Percentiles rank a stretch among this genome's conserved stretches.
phyloP scores from a whole-genome alignment of 2,329 filamentous ascomycete genomes.

The Cladophialophora chaetospira region DNA sequence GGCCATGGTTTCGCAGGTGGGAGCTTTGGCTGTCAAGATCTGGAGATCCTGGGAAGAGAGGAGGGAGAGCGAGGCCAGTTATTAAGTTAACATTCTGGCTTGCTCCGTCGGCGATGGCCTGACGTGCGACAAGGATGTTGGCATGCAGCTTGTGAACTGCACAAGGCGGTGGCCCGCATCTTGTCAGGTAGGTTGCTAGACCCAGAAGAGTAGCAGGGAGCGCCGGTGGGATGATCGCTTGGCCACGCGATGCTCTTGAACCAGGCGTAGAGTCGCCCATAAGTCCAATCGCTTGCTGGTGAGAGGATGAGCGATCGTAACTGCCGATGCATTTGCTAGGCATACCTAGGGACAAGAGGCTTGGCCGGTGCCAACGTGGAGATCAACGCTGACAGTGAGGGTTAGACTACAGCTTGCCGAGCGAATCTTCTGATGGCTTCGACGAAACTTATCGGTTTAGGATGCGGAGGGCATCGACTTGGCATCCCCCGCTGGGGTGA shows the following conservation, averaged over 20 bases:
- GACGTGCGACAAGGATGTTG: constrained; percentile 13
- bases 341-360: background rate
- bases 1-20: background rate
- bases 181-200: background rate
- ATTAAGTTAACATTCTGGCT: background rate
- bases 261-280: background rate
- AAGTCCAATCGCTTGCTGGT: background rate
- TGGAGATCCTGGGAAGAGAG: background rate
- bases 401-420: background rate
- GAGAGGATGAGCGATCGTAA: background rate
- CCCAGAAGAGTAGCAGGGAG: background rate
- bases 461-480: background rate
- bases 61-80: background rate
- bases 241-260: background rate
- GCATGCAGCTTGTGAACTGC: background rate
- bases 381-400: background rate
- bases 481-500: background rate
- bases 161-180: background rate
- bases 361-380: background rate
- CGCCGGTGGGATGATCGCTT: background rate
- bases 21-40: background rate
- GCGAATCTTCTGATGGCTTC: background rate
- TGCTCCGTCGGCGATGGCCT: background rate
- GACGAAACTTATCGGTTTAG: background rate
- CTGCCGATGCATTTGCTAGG: constrained; percentile 1